phyloP scores from a whole-genome alignment of 805 yeast genomes.

The Kodamaea jinghongensis region DNA sequence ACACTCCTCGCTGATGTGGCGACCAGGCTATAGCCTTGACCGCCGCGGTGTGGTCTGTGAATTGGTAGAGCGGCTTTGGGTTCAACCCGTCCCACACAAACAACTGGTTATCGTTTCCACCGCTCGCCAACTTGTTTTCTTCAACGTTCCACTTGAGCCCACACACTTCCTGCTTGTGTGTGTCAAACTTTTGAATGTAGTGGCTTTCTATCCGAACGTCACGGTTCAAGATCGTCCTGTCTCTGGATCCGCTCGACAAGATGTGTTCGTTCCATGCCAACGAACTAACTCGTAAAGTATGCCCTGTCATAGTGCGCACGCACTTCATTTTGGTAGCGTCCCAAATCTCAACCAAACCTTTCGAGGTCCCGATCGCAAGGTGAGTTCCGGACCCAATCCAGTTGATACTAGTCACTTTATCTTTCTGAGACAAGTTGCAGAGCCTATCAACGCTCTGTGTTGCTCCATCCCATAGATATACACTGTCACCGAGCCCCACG shows the following conservation, averaged over 20 bases:
- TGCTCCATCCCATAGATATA: slow-evolving; percentile 86
- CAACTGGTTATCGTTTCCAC: slow-evolving; percentile 89
- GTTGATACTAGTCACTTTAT: slow-evolving; percentile 74
- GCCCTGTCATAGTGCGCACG: slow-evolving; percentile 91
- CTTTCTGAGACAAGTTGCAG: slow-evolving; percentile 64
- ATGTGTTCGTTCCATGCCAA: slow-evolving; percentile 94
- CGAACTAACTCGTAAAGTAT: slow-evolving; percentile 77
- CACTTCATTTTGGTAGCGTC: slow-evolving; percentile 82
- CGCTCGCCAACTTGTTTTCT: slow-evolving; percentile 89
- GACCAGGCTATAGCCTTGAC: slow-evolving; percentile 97
- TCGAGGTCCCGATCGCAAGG: slow-evolving; percentile 84
- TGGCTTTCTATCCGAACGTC: slow-evolving; percentile 90
- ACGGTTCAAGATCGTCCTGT: slow-evolving; percentile 77
- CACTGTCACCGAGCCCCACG: slow-evolving; percentile 85
- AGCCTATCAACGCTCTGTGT: slow-evolving; percentile 80
- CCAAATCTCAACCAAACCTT: slow-evolving; percentile 92
- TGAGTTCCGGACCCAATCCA: slow-evolving; percentile 97
- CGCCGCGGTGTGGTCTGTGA: slow-evolving; percentile 88
- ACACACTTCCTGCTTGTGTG: slow-evolving; percentile 93
- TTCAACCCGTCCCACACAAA: slow-evolving; percentile 84
- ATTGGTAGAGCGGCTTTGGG: slow-evolving; percentile 64
- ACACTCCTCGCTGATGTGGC: slow-evolving; percentile 90
- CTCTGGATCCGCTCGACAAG: slow-evolving; percentile 83
- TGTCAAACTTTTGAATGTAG: slow-evolving; percentile 64
- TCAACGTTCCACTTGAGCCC: slow-evolving; percentile 93